Base-by-base conservation (phyloP, 2,329 filamentous ascomycete genomes). In the Cladobotryum protrusum region DNA sequence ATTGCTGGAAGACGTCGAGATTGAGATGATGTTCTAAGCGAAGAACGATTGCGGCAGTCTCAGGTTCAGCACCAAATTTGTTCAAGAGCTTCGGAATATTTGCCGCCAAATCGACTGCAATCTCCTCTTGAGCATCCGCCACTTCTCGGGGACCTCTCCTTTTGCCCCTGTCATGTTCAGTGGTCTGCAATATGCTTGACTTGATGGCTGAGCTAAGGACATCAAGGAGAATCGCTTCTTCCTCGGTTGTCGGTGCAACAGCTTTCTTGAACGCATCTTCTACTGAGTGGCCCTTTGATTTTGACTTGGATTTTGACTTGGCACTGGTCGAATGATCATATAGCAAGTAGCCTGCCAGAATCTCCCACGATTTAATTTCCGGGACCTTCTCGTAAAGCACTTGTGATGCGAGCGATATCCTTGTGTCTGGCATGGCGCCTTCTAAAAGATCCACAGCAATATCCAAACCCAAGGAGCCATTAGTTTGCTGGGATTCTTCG, bases 51-150 rank as follows among this genome's bases (percentile, higher is more conserved):
- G 89, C 87, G 2, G 91, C 90, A 19, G 92, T 91, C 60, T 87
- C 84, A 14, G 93, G 87, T 24, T 87, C 80, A n/a, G 91, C 88
- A 5, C 93, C 92, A 59, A 90, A 99, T 63, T 96, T 97, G 68
- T 86, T 96, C 46, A 99, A 74, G 2, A 99, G 79, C 55, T 82
- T 84, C 1, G 93, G 93, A 48, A 97, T 92, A 13, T 87, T 76
- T 35, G 79, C 75, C 8, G 89, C 88, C 35, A 99, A 76, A 57
- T 86, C 82, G 43, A 90, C 77, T 2, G 89, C 89, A 34, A 87
- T 84, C 44, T 86, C 83, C 60, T 96, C 90, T 54, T 89, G 86
- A 20, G 83, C 78, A 52, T 91, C 87, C 5, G 76, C 70, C 44
- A 84, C 80, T 52, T 89, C 83, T 44, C 80, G 82, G 47, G 81